These are phyloP conservation scores for Komagataella pastoris DNA, from an alignment of 805 yeast species.

Conservation along the genomic window DNA sequence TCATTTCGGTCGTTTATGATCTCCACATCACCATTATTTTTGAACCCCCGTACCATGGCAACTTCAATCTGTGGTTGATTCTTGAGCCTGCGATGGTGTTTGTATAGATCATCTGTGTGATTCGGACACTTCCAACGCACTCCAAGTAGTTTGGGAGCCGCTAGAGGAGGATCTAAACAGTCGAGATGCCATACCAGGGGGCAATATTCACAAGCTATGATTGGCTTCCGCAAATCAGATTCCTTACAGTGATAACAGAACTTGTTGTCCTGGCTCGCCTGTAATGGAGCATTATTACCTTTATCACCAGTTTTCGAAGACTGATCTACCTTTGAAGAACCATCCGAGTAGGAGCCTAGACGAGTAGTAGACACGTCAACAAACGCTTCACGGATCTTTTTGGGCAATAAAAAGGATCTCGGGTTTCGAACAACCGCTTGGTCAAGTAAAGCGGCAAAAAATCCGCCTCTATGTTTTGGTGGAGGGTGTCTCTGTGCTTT, in stretches of 20 bases:
- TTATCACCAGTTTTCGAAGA: slow-evolving; percentile 27
- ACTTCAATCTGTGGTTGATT: slow-evolving; percentile 44
- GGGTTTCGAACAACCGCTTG: slow-evolving; percentile 49
- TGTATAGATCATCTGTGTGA: slow-evolving; percentile 46
- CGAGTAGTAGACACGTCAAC: slow-evolving; percentile 56
- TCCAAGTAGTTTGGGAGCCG: slow-evolving; percentile 61
- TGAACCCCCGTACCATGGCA: slow-evolving; percentile 32
- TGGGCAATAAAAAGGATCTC: slow-evolving; percentile 56
- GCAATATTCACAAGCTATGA: slow-evolving; percentile 77
- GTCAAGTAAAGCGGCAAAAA: slow-evolving; percentile 44
- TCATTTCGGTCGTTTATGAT: slow-evolving; percentile 28
- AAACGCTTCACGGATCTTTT: slow-evolving; percentile 53
- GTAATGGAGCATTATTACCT: slow-evolving; percentile 19
- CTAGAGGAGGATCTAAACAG: slow-evolving; percentile 67
- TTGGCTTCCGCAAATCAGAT: slow-evolving; percentile 47
- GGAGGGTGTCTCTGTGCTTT: slow-evolving; percentile 20
- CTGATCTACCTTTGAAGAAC: slow-evolving; percentile 36
- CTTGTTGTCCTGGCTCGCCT: slow-evolving; percentile 12
- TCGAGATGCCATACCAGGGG: slow-evolving; percentile 79
- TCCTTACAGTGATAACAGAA: slow-evolving; percentile 67
- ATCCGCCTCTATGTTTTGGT: slow-evolving; percentile 22
- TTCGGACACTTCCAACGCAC: slow-evolving; percentile 87
- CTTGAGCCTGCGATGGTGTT: slow-evolving; percentile 30
- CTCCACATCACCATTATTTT: slow-evolving; percentile 47
- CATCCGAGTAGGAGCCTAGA: slow-evolving; percentile 61